Evolutionary conservation across 805 yeast species (phyloP), one percentile per base, ranked within the genome.

Genomic region (Candida germanica): DNA sequence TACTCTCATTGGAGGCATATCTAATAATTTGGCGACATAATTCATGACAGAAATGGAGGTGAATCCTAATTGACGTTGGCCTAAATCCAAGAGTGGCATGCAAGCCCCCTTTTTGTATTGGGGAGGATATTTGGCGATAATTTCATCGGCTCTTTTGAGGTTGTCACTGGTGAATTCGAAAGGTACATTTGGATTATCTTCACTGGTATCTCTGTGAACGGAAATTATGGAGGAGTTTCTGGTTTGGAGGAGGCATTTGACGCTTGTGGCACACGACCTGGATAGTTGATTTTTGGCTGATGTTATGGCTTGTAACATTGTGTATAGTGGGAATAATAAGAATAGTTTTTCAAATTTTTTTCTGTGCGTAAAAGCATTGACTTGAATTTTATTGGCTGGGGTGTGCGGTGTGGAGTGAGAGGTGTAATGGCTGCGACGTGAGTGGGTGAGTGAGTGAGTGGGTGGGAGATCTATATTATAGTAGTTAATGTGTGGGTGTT

Each of bases 1-100:
- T 20, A 86, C 95, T 65, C 95, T 77, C 95, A 86, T 86, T 41
- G 95, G 94, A 20, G 95, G 95, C 80, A 87, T 83, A 52, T 84
- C 91, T 51, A 85, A 71, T 54, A 82, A 52, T 60, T 81, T 78
- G 36, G 95, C 95, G 33, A 86, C 95, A 57, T 87, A 83, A 68
- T 86, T 85, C 95, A 86, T 86, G 45, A 85, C 93, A 22, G 87
- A 72, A 49, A 86, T 83, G 26, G 94, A 84, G 28, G 93, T 83
- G 69, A 81, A 86, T 0, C 95, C 95, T 38, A 71, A 71, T 62
- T 86, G 95, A 53, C 94, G 83, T 66, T 86, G 95, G 26, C 93
- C 95, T 45, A 86, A 69, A 56, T 85, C 94, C 44, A 86, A 72
- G 42, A 86, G 71, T 7, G 95, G 94, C 95, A 86, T 87, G 40